Base-by-base conservation (phyloP, 140 eudicot genomes). In the Flaveria floridana region DNA sequence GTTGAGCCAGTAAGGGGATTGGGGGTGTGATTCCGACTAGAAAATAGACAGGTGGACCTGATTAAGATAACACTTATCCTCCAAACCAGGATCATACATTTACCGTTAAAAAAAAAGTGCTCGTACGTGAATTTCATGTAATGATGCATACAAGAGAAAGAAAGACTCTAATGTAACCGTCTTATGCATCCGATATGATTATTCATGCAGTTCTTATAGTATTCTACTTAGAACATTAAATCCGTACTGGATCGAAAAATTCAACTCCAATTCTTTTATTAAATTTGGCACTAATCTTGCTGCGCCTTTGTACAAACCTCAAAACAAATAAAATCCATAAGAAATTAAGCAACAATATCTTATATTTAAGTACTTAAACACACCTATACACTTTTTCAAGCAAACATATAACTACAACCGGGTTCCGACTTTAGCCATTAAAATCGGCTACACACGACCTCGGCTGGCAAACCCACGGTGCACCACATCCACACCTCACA, bases 351-450 rank as follows among this genome's bases (percentile, higher is more conserved):
- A 71, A 71, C 37, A 78, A 34, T 9, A 26, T n/a, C 65, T 62
- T 63, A 62, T 10, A 78, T 42, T 42, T 20, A 4, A 41, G 12
- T 50, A 57, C 41, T 34, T 44, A 44, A 72, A 4, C 72, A 73
- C 79, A 72, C 55, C 76, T 80, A 15, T 74, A 80, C 77, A 80
- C 59, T 25, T 73, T 80, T 68, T 59, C 72, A 48, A 68, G 15
- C 76, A 80, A 55, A 64, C 12, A 51, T 13, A 41, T 53, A 7
- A 8, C 69, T 41, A 41, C 58, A 62, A 30, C 79, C 13, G 65
- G 8, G 8, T 16, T 34, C 7, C 2, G 44, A 30, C 68, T 30
- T 63, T 68, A 57, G 84, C 84, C 84, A 74, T 37, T 67, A 80
- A 80, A 80, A 74, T 42, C 76, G 76, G 80, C 83, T 80, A 73